These are phyloP conservation scores for Rhodotorula graminis DNA, from an alignment of 768 basidiomycete species.

Conservation along the genomic window DNA sequence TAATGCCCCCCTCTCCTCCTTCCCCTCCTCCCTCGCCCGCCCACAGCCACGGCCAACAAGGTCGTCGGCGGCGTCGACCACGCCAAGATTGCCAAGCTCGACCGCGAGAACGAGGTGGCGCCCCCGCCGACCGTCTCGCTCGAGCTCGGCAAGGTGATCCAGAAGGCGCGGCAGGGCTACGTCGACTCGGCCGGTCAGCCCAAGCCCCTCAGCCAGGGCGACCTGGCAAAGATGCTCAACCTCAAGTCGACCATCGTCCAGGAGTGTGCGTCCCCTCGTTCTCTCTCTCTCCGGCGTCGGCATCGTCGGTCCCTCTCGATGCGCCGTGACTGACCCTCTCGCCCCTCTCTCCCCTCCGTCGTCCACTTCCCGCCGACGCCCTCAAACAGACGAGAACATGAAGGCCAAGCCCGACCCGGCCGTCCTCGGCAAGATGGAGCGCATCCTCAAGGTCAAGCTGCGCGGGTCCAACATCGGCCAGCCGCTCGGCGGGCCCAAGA, in stretches of 20 bases:
- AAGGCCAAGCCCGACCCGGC: constrained; percentile 38
- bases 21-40: background rate
- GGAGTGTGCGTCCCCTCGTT: constrained; percentile 24
- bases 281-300: too few relatives aligned
- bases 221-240: constrained; percentile 38
- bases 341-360: background rate
- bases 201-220: constrained; percentile 37
- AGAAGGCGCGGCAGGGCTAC: constrained; percentile 37
- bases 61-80: constrained; percentile 30
- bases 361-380: background rate
- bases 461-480: constrained; percentile 28
- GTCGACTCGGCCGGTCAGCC: constrained; percentile 22
- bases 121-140: constrained; percentile 39
- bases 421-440: constrained; percentile 39
- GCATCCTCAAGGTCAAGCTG: constrained; percentile 41
- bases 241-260: constrained; percentile 33
- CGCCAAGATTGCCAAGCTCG: constrained; percentile 41
- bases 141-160: constrained; percentile 40
- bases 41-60: constrained; percentile 33
- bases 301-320: background rate
- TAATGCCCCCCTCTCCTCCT: too few relatives aligned
- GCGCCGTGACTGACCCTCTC: too few relatives aligned
- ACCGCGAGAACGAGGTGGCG: constrained; percentile 41
- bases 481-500: constrained; percentile 35
- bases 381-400: constrained; percentile 36